Conservation (phyloP, 2,329 filamentous ascomycete genomes). For the Ceratocystis huliohia region DNA sequence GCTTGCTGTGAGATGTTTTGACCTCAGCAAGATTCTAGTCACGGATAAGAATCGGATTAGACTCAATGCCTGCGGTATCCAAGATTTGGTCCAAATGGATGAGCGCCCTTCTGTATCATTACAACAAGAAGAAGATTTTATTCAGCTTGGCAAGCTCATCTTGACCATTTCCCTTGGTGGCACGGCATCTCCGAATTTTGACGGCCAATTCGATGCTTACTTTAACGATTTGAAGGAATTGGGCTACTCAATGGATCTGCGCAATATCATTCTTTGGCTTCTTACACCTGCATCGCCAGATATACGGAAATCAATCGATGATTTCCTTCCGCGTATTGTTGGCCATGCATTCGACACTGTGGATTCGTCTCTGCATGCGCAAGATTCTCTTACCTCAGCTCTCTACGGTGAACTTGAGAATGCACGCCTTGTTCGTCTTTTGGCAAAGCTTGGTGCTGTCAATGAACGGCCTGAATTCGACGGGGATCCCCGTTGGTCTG, state of each 20-base stretch:
- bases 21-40: conserved; percentile 75
- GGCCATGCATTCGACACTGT: conserved; percentile 62
- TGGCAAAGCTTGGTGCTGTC: conserved; percentile 71
- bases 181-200: background rate
- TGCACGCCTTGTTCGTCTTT: conserved; percentile 65
- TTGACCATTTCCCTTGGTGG: conserved; percentile 45
- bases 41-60: conserved; percentile 85
- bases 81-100: conserved; percentile 82
- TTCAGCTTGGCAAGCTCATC: conserved; percentile 71
- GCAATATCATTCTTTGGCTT: conserved; percentile 71
- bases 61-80: conserved; percentile 73
- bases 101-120: conserved; percentile 54
- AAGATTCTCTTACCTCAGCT: conserved; percentile 61
- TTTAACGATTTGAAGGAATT: conserved; percentile 65
- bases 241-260: conserved; percentile 64
- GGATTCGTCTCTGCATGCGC: conserved; percentile 64
- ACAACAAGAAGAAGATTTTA: conserved; percentile 75
- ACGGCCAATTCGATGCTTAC: conserved; percentile 29
- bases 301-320: conserved; percentile 58
- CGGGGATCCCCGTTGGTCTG: conserved; percentile 68
- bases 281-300: conserved; percentile 49
- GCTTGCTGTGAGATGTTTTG: conserved; percentile 74
- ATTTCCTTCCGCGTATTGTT: conserved; percentile 66
- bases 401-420: conserved; percentile 80
- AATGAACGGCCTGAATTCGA: conserved; percentile 83